Evolutionary conservation across 768 basidiomycete genomes (phyloP).

Genomic region (Kwoniella sp.): DNA sequence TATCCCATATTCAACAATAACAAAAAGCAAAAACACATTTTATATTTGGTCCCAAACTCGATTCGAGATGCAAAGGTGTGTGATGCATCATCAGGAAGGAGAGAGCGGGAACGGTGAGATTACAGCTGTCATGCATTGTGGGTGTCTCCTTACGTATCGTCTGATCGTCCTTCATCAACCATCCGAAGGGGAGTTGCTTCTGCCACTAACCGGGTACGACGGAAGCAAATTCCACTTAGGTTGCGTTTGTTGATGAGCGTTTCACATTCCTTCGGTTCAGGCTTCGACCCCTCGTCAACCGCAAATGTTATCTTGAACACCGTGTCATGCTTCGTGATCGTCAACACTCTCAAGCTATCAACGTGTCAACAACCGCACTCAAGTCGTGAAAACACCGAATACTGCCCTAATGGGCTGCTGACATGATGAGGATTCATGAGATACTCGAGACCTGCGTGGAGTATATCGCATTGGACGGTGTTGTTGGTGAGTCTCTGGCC

Average conservation of each 20-base stretch:
- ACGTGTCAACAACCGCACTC: too few relatives aligned
- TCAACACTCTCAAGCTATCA: too few relatives aligned
- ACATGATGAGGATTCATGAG: slow-evolving; percentile 47
- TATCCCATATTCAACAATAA: too few relatives aligned
- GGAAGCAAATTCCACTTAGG: background rate
- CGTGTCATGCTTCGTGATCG: too few relatives aligned
- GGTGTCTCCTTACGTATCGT: too few relatives aligned
- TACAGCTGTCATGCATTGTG: too few relatives aligned
- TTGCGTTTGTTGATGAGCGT: background rate
- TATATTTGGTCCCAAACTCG: slow-evolving; percentile 15
- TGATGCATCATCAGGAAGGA: too few relatives aligned
- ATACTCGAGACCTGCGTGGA: slow-evolving; percentile 44
- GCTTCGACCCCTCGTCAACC: slow-evolving; percentile 5
- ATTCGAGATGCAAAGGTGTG: too few relatives aligned
- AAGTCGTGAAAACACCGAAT: background rate
- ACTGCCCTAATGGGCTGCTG: slow-evolving; percentile 12
- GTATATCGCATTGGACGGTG: slow-evolving; percentile 45
- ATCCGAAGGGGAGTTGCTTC: background rate
- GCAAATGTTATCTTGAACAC: background rate
- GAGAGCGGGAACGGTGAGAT: too few relatives aligned
- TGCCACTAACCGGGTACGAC: background rate
- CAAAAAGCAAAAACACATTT: too few relatives aligned
- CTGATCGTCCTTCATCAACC: too few relatives aligned
- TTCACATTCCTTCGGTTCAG: background rate
- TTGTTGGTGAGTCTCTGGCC: slow-evolving; percentile 38